Base-by-base conservation (phyloP, 2,329 filamentous ascomycete genomes). In the Aspergillus texensis region DNA sequence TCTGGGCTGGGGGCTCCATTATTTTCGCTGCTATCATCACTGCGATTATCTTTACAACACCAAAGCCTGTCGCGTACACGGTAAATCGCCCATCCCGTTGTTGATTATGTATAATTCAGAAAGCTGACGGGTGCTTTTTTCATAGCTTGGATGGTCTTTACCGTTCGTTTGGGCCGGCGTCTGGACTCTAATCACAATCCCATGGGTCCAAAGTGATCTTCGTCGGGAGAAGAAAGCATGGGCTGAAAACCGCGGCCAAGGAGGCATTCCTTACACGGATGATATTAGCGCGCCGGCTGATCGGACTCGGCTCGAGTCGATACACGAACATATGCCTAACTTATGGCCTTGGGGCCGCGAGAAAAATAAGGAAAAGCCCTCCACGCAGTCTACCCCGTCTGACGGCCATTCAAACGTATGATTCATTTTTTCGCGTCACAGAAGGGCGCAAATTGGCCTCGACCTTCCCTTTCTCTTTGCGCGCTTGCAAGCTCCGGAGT, bases 1-100 rank as follows among this genome's bases (percentile, higher is more conserved):
- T 87, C 69, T 88, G 85, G 85, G 84, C 81, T 1, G 79, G 83
- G 14, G 84, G 84, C 1, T 79, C 81, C 1, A 72, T 85, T n/a
- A 57, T 83, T 6, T 77, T 77, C 48, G 83, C 83, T 1, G 76
- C 79, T 6, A 80, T 77, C 21, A 80, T 82, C 19, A 80, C 84
- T 12, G 80, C 79, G 0, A 76, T 85, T 3, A 72, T 86, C 45
- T 84, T 84, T 71, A 83, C 81, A 0, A 79, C 83, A 6, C 75
- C 79, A 0, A 72, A 82, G 65, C 75, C 79, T 28, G 77, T 84
- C 41, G 84, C 82, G 11, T 86, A 84, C 67, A 80, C 76, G 19
- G 78, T 80, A 71, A 67, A 76, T 70, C 32, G 14, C 9, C 26
- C 32, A 14, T 39, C 5, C 32, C 4, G 11, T 14, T 21, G 19